phyloP scores from a whole-genome alignment of 2,329 filamentous ascomycete species.

The Calonectria pseudoreteaudii region DNA sequence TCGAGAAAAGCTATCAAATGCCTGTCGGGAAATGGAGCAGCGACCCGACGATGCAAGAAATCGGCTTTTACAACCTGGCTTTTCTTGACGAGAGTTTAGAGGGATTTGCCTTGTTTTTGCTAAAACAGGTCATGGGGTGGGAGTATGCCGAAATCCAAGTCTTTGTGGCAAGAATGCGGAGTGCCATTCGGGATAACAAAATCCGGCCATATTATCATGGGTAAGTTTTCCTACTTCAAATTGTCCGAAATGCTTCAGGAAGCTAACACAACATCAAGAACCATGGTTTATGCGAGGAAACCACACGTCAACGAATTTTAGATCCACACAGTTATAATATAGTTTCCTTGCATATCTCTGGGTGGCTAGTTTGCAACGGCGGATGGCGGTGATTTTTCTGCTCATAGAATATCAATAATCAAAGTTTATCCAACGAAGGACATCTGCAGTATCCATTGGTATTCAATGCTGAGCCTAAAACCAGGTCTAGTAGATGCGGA shows the following conservation, averaged over 20 bases:
- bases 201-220: conserved; percentile 11
- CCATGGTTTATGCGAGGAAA: background rate
- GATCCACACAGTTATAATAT: background rate
- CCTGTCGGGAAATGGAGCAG: conserved; percentile 32
- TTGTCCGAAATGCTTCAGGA: background rate
- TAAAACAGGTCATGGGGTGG: conserved; percentile 34
- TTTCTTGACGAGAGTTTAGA: conserved; percentile 32
- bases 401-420: background rate
- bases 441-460: background rate
- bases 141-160: conserved; percentile 21
- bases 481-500: too few species aligned
- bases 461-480: background rate
- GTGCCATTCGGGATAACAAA: conserved; percentile 16
- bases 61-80: conserved; percentile 26
- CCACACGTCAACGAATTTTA: background rate
- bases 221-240: background rate
- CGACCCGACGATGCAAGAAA: conserved; percentile 30
- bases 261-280: background rate
- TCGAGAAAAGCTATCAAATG: conserved; percentile 29
- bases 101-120: conserved; percentile 28
- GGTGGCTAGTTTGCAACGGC: background rate
- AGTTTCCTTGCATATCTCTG: background rate
- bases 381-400: background rate
- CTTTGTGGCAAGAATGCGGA: conserved; percentile 30
- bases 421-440: background rate